Conservation (phyloP, 768 basidiomycete species). For the Mycena albidolilacea region DNA sequence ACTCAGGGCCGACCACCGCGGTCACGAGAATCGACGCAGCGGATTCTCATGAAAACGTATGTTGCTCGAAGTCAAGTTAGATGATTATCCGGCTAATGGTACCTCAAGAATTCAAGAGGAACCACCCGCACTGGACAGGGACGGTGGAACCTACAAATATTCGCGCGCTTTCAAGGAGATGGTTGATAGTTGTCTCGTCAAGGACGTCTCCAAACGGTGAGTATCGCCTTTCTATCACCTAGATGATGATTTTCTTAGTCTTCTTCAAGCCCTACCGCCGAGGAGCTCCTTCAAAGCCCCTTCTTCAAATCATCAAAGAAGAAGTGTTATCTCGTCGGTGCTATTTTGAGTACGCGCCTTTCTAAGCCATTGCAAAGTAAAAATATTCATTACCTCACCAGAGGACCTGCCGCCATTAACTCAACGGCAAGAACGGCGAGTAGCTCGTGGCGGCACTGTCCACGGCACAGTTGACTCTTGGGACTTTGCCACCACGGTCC, state of each 20-base stretch:
- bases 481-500: conserved; percentile 76
- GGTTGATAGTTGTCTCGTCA: conserved; percentile 84
- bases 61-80: conserved; percentile 38
- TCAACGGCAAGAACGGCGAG: conserved; percentile 79
- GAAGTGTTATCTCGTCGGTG: conserved; percentile 81
- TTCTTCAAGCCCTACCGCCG: conserved; percentile 77
- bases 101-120: conserved; percentile 76
- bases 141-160: conserved; percentile 80
- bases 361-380: neutral
- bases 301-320: conserved; percentile 89
- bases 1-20: conserved; percentile 91
- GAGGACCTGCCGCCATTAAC: conserved; percentile 81
- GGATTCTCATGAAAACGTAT: conserved; percentile 83
- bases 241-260: conserved; percentile 1
- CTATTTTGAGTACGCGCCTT: conserved; percentile 72
- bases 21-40: conserved; percentile 80
- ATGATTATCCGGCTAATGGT: conserved; percentile 13
- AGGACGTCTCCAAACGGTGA: conserved; percentile 86
- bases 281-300: conserved; percentile 79
- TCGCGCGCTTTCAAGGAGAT: conserved; percentile 88
- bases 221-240: conserved; percentile 18
- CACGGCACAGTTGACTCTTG: conserved; percentile 81
- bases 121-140: conserved; percentile 83
- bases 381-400: conserved; percentile 41
- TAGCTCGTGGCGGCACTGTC: conserved; percentile 51